A percentile compares a stretch with the other conserved stretches of the same genome.
Conservation (phyloP, 164 flowering plant species). For the Akebia trifoliata region DNA sequence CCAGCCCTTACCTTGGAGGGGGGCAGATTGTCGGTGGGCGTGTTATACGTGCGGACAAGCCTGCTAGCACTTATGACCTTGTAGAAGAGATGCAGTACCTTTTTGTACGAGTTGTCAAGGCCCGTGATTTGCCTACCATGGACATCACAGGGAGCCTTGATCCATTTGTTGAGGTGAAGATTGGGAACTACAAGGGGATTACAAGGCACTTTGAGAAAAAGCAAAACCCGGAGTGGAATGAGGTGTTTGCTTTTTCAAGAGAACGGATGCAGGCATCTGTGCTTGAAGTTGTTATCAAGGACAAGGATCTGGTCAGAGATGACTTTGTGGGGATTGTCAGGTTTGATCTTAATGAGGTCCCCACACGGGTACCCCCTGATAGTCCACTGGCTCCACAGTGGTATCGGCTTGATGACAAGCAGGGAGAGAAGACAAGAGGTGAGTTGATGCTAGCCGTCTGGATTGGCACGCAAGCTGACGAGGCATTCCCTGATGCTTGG, state of each 20-base stretch:
- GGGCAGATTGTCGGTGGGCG: slow-evolving; percentile 89
- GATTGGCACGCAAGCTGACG: slow-evolving; percentile 96
- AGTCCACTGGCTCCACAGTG: slow-evolving; percentile 95
- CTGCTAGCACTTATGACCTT: slow-evolving; percentile 79
- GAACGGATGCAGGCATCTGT: slow-evolving; percentile 80
- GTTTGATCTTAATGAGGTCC: slow-evolving; percentile 85
- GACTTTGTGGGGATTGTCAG: slow-evolving; percentile 77
- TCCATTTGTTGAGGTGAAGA: slow-evolving; percentile 81
- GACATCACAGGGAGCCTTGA: slow-evolving; percentile 86
- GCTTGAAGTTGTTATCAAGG: slow-evolving; percentile 74
- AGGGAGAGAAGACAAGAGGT: slow-evolving; percentile 69
- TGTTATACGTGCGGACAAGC: slow-evolving; percentile 59
- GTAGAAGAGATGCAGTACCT: slow-evolving; percentile 90
- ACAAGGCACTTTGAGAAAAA: slow-evolving; percentile 75
- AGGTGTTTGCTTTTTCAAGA: slow-evolving; percentile 79
- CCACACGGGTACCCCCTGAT: slow-evolving; percentile 84
- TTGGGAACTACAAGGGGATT: slow-evolving; percentile 84
- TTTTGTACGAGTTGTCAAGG: slow-evolving; percentile 89
- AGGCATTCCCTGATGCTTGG: slow-evolving; percentile 91
- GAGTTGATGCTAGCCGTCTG: slow-evolving; percentile 96
- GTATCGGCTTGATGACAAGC: slow-evolving; percentile 77
- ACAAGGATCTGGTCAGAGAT: slow-evolving; percentile 80
- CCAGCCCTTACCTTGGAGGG: slow-evolving; percentile 92
- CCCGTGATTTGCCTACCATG: slow-evolving; percentile 80
- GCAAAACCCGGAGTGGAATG: slow-evolving; percentile 82